Percentiles rank a stretch among this genome's conserved stretches.
Evolutionary conservation across 345 rosid genomes (phyloP).

Genomic region (Fremontodendron californicum): DNA sequence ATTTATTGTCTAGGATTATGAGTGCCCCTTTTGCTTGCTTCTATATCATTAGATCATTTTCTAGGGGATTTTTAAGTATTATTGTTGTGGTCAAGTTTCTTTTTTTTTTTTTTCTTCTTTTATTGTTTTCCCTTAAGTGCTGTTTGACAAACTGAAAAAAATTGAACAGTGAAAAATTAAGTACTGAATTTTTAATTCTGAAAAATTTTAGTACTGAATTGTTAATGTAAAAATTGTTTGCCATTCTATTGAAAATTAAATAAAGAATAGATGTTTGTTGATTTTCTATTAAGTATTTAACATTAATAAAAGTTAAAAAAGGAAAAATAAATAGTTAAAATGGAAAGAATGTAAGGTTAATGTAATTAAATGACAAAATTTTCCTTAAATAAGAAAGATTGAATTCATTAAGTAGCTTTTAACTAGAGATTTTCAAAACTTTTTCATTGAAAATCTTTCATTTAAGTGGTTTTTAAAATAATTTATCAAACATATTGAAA

Average conservation of each 20-base stretch:
- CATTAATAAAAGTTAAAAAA: not conserved
- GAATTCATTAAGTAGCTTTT: not conserved
- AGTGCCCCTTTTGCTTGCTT: too few species aligned
- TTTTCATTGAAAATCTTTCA: not conserved
- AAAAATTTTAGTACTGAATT: too few species aligned
- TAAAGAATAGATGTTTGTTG: not conserved
- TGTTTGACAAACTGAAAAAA: too few species aligned
- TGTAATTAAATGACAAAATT: not conserved
- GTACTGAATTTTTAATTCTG: too few species aligned
- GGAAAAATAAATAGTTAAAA: not conserved
- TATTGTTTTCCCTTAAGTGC: too few species aligned
- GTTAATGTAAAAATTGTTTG: not conserved
- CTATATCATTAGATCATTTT: too few species aligned
- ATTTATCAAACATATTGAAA: not conserved
- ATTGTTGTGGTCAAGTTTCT: too few species aligned
- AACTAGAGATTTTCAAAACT: not conserved
- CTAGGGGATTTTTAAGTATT: too few species aligned
- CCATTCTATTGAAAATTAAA: not conserved
- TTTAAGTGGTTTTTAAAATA: not conserved
- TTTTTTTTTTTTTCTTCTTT: too few species aligned
- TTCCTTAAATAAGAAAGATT: not conserved
- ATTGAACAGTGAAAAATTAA: too few species aligned
- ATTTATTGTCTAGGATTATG: too few species aligned
- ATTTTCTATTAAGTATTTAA: not conserved
- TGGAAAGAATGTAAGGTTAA: not conserved